Percentiles rank a stretch among this genome's conserved stretches.
Conservation (phyloP, 495 filamentous ascomycete species). For the Hyaloscypha finlandica region DNA sequence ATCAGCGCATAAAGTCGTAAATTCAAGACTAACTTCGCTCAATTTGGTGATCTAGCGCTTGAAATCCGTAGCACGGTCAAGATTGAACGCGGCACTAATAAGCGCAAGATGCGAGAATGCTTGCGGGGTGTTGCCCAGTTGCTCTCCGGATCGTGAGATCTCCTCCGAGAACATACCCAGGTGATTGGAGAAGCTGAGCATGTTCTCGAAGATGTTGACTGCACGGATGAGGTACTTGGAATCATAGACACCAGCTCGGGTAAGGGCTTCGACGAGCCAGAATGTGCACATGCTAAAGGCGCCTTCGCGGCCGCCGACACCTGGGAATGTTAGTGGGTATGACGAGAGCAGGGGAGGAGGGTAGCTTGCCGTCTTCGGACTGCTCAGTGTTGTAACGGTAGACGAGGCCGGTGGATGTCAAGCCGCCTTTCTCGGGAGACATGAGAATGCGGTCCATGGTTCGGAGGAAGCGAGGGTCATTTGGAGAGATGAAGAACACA, state of each 20-base stretch:
- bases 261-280: conserved; percentile 77
- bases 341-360: background rate
- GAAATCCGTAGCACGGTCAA: conserved; percentile 44
- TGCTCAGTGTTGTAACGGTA: conserved; percentile 68
- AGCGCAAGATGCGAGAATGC: conserved; percentile 73
- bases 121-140: conserved; percentile 74
- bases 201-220: conserved; percentile 71
- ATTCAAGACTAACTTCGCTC: background rate
- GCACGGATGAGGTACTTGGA: conserved; percentile 61
- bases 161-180: conserved; percentile 76
- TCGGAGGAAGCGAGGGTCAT: conserved; percentile 69
- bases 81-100: conserved; percentile 72
- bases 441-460: conserved; percentile 69
- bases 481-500: conserved; percentile 74
- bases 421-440: conserved; percentile 67
- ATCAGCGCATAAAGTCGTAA: background rate
- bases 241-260: conserved; percentile 66
- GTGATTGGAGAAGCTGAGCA: conserved; percentile 71
- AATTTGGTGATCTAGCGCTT: conserved; percentile 1
- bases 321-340: conserved; percentile 37
- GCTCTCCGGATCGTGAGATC: conserved; percentile 69
- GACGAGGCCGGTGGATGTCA: conserved; percentile 70
- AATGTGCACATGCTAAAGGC: conserved; percentile 79
- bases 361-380: conserved; percentile 62
- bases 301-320: conserved; percentile 73